Percentiles rank a stretch among this genome's conserved stretches.
phyloP scores from a whole-genome alignment of 176 grass and related monocot species.

The Triticum monococcum region DNA sequence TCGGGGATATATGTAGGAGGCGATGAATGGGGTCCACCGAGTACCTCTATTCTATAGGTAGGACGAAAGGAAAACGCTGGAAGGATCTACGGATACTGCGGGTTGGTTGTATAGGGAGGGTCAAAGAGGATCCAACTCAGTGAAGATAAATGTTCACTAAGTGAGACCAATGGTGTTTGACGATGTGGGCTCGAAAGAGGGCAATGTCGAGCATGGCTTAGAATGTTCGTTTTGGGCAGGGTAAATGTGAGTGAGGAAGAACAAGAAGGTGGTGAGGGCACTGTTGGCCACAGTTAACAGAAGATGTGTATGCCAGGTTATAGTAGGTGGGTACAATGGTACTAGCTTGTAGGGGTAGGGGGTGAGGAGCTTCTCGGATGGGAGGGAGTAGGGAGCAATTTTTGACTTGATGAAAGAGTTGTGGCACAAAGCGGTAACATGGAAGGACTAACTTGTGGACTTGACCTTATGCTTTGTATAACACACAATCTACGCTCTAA shows the following conservation, averaged over 20 bases:
- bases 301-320: not conserved
- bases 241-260: not conserved
- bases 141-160: not conserved
- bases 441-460: not conserved
- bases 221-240: not conserved
- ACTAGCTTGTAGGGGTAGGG: not conserved
- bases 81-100: fast-evolving
- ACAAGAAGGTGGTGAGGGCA: not conserved
- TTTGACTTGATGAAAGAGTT: not conserved
- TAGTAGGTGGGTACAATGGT: not conserved
- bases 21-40: not conserved
- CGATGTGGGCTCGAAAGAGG: not conserved
- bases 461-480: not conserved
- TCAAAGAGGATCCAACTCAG: not conserved
- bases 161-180: not conserved
- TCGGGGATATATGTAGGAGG: not conserved
- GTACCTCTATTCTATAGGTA: not conserved
- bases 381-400: not conserved
- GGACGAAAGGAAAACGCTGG: fast-evolving
- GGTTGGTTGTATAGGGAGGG: not conserved
- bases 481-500: not conserved
- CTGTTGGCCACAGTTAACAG: not conserved
- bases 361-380: not conserved
- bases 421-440: no score
- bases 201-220: no score